A percentile compares a stretch with the other conserved stretches of the same genome.
Conservation (phyloP, 805 yeast genomes). For the Ogataea pilisensis region DNA sequence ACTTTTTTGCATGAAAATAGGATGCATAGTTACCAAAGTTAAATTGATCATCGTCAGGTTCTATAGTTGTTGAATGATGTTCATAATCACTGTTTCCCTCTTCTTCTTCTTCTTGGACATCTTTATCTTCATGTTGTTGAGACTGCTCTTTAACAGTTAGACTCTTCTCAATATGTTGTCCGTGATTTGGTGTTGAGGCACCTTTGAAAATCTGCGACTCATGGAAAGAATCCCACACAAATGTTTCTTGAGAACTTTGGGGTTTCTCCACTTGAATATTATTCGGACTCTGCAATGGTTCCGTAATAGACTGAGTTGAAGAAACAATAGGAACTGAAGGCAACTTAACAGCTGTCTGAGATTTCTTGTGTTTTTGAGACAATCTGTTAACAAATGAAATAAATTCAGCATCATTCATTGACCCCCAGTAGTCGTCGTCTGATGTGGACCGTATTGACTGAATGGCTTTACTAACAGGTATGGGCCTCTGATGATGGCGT, state of each 20-base stretch:
- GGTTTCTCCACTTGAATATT: neutral
- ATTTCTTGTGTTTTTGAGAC: conserved; percentile 24
- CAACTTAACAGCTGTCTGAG: conserved; percentile 6
- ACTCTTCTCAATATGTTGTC: too few species aligned
- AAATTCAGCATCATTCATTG: conserved; percentile 37
- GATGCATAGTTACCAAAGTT: conserved; percentile 64
- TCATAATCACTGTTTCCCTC: conserved; percentile 7
- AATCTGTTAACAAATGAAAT: conserved; percentile 33
- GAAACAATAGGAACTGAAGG: neutral
- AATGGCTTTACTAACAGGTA: neutral
- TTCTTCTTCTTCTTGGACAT: conserved; percentile 8
- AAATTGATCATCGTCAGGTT: conserved; percentile 35
- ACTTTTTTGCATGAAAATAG: conserved; percentile 58
- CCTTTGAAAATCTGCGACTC: conserved; percentile 3
- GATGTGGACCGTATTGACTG: neutral
- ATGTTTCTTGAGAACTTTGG: neutral
- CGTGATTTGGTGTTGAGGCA: too few species aligned
- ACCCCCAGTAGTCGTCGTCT: conserved; percentile 30
- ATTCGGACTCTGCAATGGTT: too few species aligned
- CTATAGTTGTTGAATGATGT: conserved; percentile 15
- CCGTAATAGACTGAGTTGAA: neutral
- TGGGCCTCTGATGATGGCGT: too few species aligned
- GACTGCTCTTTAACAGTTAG: neutral
- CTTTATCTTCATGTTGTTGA: too few species aligned
- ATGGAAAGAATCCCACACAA: conserved; percentile 5